A percentile compares a stretch with the other conserved stretches of the same genome.
These are phyloP conservation scores for Glomus cerebriforme DNA, from an alignment of 192 early-diverging fungal species.

Conservation along the genomic window DNA sequence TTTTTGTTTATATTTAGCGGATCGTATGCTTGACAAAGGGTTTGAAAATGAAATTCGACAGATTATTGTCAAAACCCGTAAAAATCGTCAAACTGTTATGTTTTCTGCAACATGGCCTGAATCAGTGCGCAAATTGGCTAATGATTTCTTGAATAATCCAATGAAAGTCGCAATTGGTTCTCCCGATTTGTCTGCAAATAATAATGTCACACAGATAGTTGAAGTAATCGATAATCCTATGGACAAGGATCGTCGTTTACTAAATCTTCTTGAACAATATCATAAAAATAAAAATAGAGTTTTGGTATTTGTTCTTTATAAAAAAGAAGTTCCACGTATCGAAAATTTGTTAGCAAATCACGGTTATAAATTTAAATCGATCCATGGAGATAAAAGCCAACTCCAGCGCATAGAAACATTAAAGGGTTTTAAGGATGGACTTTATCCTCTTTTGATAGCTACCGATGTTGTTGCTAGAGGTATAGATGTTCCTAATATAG, in stretches of 20 bases:
- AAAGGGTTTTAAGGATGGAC: conserved; percentile 78
- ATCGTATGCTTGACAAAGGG: conserved; percentile 96
- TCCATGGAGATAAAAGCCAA: conserved; percentile 94
- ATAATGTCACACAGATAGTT: conserved; percentile 83
- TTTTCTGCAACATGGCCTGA: conserved; percentile 96
- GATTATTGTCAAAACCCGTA: conserved; percentile 77
- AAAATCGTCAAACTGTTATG: conserved; percentile 89
- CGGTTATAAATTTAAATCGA: conserved; percentile 82
- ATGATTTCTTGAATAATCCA: conserved; percentile 79
- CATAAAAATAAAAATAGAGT: conserved; percentile 90
- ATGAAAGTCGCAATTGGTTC: conserved; percentile 86
- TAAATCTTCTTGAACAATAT: conserved; percentile 79
- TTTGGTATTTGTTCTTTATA: conserved; percentile 94
- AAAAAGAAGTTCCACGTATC: conserved; percentile 89
- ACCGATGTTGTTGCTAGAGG: conserved; percentile 94
- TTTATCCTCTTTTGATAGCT: conserved; percentile 83
- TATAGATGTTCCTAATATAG: conserved; percentile 87
- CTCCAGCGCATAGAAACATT: conserved; percentile 78
- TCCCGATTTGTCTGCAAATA: conserved; percentile 84
- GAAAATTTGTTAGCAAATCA: conserved; percentile 70
- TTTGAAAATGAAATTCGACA: conserved; percentile 90
- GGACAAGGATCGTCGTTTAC: conserved; percentile 73
- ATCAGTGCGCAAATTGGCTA: conserved; percentile 82
- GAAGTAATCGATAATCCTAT: conserved; percentile 80
- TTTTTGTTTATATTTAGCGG: conserved; percentile 52